Evolutionary conservation across 2,329 filamentous ascomycete genomes (phyloP).

Genomic region (Trichoderma oligosporum): DNA sequence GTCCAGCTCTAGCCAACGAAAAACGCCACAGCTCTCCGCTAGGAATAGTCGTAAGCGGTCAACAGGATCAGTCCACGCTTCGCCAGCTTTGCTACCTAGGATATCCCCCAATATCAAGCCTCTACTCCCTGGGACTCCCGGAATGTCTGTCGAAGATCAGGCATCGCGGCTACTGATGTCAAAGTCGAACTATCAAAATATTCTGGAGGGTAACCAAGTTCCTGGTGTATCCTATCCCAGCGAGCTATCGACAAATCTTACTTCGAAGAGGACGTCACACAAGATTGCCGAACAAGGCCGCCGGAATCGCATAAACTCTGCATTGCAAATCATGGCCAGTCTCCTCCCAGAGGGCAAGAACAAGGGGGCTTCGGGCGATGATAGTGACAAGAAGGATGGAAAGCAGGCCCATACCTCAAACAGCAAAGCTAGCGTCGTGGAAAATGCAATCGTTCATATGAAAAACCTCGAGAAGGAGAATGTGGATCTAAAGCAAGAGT

Average conservation of each 20-base stretch:
- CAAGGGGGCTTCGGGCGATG: conserved; percentile 39
- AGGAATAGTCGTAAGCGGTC: conserved; percentile 68
- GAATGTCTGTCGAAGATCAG: conserved; percentile 54
- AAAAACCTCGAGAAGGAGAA: conserved; percentile 76
- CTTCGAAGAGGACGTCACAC: conserved; percentile 93
- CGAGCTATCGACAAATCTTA: conserved; percentile 86
- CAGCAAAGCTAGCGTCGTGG: conserved; percentile 96
- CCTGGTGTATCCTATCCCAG: conserved; percentile 89
- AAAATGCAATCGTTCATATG: conserved; percentile 94
- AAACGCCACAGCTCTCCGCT: conserved; percentile 54
- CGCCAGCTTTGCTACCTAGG: conserved; percentile 78
- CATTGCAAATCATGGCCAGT: conserved; percentile 83
- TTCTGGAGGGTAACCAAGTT: conserved; percentile 86
- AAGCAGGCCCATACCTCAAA: conserved; percentile 58
- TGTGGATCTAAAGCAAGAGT: conserved; percentile 60
- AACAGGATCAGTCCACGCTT: conserved; percentile 69
- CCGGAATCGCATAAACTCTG: conserved; percentile 90
- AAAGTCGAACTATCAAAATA: conserved; percentile 98
- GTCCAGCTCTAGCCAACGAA: conserved; percentile 44
- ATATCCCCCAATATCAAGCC: conserved; percentile 96
- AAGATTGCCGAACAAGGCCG: conserved; percentile 97
- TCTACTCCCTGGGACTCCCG: conserved; percentile 61
- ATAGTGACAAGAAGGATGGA: conserved; percentile 46
- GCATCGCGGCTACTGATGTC: conserved; percentile 76
- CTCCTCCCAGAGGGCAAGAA: conserved; percentile 63